A percentile compares a stretch with the other conserved stretches of the same genome.
phyloP scores from a whole-genome alignment of 768 basidiomycete species.

The Serendipita sp. region DNA sequence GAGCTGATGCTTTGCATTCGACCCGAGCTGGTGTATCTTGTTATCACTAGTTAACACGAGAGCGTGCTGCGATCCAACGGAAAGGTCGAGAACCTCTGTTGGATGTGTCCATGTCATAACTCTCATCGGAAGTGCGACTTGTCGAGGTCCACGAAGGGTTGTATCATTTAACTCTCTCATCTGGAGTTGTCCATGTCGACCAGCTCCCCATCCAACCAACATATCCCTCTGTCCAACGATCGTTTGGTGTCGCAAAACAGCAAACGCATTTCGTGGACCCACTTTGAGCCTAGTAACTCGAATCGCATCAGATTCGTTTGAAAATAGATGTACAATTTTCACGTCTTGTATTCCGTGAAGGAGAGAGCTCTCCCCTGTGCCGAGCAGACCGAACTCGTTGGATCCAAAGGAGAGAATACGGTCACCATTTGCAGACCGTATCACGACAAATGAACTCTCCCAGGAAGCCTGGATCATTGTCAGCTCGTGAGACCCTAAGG shows the following conservation, averaged over 20 bases:
- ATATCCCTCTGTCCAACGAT: slow-evolving; percentile 15
- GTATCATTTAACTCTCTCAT: not conserved
- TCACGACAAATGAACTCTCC: slow-evolving; percentile 68
- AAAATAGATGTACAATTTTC: slow-evolving; percentile 25
- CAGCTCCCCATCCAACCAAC: slow-evolving; percentile 65
- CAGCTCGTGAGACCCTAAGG: slow-evolving; percentile 6
- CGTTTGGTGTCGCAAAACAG: slow-evolving; percentile 21
- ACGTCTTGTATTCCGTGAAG: slow-evolving; percentile 26
- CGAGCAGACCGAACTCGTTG: slow-evolving; percentile 73
- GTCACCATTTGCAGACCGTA: slow-evolving; percentile 25
- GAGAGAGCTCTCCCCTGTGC: slow-evolving; percentile 17
- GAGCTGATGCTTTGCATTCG: slow-evolving; percentile 55
- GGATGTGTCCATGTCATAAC: not conserved
- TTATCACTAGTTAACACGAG: slow-evolving; percentile 28
- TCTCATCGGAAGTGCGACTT: not conserved
- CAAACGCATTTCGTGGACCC: slow-evolving; percentile 61
- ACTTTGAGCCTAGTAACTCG: slow-evolving; percentile 33
- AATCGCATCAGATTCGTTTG: slow-evolving; percentile 15
- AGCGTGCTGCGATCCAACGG: slow-evolving; percentile 40
- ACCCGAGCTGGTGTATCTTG: slow-evolving; percentile 40
- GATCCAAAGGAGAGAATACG: slow-evolving; percentile 60
- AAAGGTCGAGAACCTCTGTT: slow-evolving; percentile 16
- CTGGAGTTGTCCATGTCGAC: slow-evolving; percentile 76
- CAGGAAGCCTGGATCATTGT: slow-evolving; percentile 45
- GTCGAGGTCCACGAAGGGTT: not conserved